Evolutionary conservation across 768 basidiomycete genomes (phyloP), one percentile per base, ranked within the genome.

Genomic region (Tulasnella sp.): DNA sequence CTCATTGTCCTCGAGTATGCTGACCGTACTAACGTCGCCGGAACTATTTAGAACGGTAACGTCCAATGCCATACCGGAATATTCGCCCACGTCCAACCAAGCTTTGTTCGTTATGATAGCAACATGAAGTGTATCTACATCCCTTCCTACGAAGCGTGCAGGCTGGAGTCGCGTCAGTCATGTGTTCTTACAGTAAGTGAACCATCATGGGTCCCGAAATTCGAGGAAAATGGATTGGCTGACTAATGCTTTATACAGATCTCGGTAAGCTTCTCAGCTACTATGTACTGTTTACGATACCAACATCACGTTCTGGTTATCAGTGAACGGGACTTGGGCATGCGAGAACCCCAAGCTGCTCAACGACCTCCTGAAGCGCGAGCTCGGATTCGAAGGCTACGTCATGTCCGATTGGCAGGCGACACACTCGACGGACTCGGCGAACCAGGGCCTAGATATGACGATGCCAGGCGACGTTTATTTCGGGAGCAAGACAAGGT

Each of bases 331-430:
- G 50, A 92, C 92, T 0, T 94, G 91, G 82, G 93, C 94, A 0
- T 94, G 93, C 85, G 91, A 94, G 84, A 93, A 93, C 83, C 88
- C 91, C 85, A 90, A 90, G 81, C 87, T 90, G 74, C 83, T 94
- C 84, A 94, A 94, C 84, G 90, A 91, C 79, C 88, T 95, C n/a
- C 87, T 95, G 80, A 95, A 95, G 86, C 86, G 88, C 73, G 92
- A 95, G 85, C 90, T 89, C 77, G 93, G 91, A 14, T 95, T 94
- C 88, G 92, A 93, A 86, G 94, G 93, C 58, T 93, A 89, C 84
- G 89, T 94, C 76, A 90, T 93, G 91, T 91, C 92, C 18, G 94
- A 94, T 85, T 94, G 93, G 93, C 83, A 85, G 73, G 93, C 92
- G 5, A 90, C 90, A 40, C 87, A 89, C 81, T 91, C 80, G 28